Evolutionary conservation across 306 rosid species (phyloP), one percentile per base, ranked within the genome.

Genomic region (Ormosia emarginata): DNA sequence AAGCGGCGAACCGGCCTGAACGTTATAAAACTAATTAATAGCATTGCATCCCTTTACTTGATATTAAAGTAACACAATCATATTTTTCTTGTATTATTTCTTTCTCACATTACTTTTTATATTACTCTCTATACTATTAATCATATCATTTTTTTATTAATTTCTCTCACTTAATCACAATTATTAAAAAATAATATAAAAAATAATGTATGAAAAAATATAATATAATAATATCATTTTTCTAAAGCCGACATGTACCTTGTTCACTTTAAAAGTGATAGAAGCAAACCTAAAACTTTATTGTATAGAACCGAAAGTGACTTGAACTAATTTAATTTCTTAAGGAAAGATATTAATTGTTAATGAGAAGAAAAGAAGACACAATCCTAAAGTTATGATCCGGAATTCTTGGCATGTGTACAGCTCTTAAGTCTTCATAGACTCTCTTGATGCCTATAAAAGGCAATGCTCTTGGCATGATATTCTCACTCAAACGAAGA

Each of bases 361-460:
- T 5, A 33, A 43, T 8, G 65, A 17, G 36, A 55, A 76, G 64
- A 41, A 66, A 55, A 13, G 55, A 36, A 55, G 41, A 56, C 9
- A 32, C 34, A 8, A 40, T 7, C n/a, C 24, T 7, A 55, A 9
- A 33, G 41, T 29, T 62, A 36, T 83, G 58, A 68, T 74, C 82
- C 78, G 70, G 37, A 82, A 80, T 74, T 55, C 8, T 57, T 47
- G 84, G 82, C 77, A 62, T 37, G 6, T 79, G 41, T 1, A 59
- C 14, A 8, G 33, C 36, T 68, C 4, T 64, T 73, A 59, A 10
- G 29, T 69, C 7, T 65, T 59, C 34, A 33, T 8, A 36, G 4
- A 14, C 57, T 49, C 50, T 62, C 24, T 12, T 12, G 39, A n/a
- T 15, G 58, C 50, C 79, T 84, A 86, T 85, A 88, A 79, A 90